Evolutionary conservation across 768 basidiomycete species (phyloP).

Genomic region (Tubosaeta sp.): DNA sequence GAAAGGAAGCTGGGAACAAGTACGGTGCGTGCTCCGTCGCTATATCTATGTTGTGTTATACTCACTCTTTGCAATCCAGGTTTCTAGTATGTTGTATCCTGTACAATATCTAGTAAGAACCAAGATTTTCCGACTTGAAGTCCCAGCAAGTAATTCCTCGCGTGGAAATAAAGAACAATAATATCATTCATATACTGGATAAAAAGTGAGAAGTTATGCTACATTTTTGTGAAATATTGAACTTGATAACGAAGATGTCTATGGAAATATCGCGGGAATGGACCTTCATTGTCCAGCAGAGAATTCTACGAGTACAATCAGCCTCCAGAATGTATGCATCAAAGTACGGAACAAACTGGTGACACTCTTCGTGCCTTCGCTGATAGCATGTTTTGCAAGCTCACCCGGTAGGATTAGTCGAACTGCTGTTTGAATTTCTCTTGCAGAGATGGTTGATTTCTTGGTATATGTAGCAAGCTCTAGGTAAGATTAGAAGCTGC

Average conservation of each 20-base stretch:
- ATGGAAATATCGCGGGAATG: not conserved
- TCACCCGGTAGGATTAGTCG: slow-evolving; percentile 69
- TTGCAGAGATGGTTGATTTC: slow-evolving; percentile 70
- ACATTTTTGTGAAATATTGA: slow-evolving; percentile 8
- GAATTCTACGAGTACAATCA: slow-evolving; percentile 21
- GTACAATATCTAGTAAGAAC: slow-evolving; percentile 16
- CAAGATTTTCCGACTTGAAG: not conserved
- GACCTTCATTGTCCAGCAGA: slow-evolving; percentile 18
- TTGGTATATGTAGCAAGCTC: slow-evolving; percentile 67
- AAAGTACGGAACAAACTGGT: slow-evolving; percentile 32
- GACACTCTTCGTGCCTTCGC: slow-evolving; percentile 66
- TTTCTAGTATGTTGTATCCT: slow-evolving; percentile 15
- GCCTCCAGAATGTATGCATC: not conserved
- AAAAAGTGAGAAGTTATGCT: slow-evolving; percentile 13
- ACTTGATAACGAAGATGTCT: not conserved
- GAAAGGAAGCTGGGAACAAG: slow-evolving; percentile 90
- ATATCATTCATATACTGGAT: too few species aligned
- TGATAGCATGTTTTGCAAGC: slow-evolving; percentile 72
- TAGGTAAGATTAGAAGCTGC: slow-evolving; percentile 8
- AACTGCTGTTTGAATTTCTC: slow-evolving; percentile 69
- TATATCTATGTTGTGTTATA: too few species aligned
- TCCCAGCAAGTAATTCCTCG: not conserved
- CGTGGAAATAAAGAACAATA: too few species aligned
- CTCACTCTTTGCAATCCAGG: slow-evolving; percentile 10
- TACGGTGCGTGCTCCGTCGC: slow-evolving; percentile 56